A percentile compares a stretch with the other conserved stretches of the same genome.
These are phyloP conservation scores for Penicillium sp. DNA, from an alignment of 2,329 filamentous ascomycete species.

Conservation along the genomic window DNA sequence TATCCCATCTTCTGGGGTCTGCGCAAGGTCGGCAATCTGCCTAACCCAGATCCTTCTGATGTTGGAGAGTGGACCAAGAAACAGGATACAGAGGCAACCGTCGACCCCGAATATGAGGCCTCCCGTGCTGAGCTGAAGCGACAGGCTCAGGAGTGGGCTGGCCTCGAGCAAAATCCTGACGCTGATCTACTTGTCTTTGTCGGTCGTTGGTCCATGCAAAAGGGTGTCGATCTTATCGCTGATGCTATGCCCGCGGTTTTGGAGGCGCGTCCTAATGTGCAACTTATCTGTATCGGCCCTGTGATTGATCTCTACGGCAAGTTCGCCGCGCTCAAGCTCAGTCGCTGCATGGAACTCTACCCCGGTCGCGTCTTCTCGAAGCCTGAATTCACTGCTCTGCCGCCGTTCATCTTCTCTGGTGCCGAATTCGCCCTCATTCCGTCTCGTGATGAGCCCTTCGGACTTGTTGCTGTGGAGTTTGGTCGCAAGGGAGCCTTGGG, in stretches of 20 bases:
- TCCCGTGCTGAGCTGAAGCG: constrained; percentile 56
- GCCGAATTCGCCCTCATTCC: constrained; percentile 70
- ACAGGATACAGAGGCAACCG: constrained; percentile 50
- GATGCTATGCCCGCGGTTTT: constrained; percentile 66
- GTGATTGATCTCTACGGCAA: constrained; percentile 70
- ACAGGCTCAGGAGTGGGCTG: constrained; percentile 69
- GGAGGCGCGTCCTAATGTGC: constrained; percentile 60
- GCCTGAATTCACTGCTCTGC: constrained; percentile 67
- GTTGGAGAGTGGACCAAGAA: constrained; percentile 62
- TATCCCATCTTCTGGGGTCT: constrained; percentile 72
- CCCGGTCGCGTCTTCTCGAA: constrained; percentile 66
- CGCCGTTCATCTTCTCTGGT: constrained; percentile 67
- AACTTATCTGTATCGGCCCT: constrained; percentile 65
- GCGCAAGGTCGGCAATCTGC: constrained; percentile 62
- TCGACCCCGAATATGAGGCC: constrained; percentile 59
- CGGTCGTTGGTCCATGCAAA: constrained; percentile 69
- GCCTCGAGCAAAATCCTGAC: constrained; percentile 61
- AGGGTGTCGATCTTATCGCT: constrained; percentile 68
- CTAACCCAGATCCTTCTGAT: constrained; percentile 67
- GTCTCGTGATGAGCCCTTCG: constrained; percentile 69
- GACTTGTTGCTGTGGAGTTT: constrained; percentile 68
- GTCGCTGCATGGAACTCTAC: constrained; percentile 65
- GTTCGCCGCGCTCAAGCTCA: constrained; percentile 66
- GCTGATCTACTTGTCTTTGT: constrained; percentile 70
- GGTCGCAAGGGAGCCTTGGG: constrained; percentile 68